Evolutionary conservation across 1,284 basidiomycete genomes (phyloP).

Genomic region (Austroboletus niveus): DNA sequence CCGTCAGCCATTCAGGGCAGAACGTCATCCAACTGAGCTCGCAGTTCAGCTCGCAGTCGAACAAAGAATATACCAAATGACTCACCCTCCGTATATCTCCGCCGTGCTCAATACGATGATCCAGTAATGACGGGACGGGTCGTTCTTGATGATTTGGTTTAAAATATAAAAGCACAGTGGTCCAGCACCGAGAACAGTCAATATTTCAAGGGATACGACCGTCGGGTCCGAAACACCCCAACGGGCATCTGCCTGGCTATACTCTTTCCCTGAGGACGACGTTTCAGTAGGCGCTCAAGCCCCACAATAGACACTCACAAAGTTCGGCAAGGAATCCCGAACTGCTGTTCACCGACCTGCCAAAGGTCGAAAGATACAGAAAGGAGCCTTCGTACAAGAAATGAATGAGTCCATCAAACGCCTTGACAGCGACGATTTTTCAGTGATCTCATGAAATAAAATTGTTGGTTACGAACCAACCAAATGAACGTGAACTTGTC

Average conservation of each 20-base stretch:
- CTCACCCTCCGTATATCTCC: conserved; percentile 75
- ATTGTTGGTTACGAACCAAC: conserved; percentile 46
- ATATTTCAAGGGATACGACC: conserved; percentile 75
- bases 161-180: conserved; percentile 70
- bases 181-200: conserved; percentile 78
- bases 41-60: neutral
- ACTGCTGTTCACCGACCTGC: conserved; percentile 68
- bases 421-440: conserved; percentile 36
- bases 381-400: conserved; percentile 78
- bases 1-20: conserved; percentile 80
- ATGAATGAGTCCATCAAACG: conserved; percentile 78
- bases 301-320: conserved; percentile 48
- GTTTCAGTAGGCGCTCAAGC: neutral
- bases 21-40: conserved; percentile 76
- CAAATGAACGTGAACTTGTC: conserved; percentile 71
- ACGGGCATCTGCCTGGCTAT: conserved; percentile 74
- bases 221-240: conserved; percentile 79
- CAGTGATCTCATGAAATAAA: neutral
- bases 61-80: conserved; percentile 1
- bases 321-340: conserved; percentile 69
- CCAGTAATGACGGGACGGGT: conserved; percentile 77
- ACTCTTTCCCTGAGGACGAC: conserved; percentile 51
- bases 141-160: conserved; percentile 57
- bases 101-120: conserved; percentile 72
- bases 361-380: conserved; percentile 71